phyloP scores from a whole-genome alignment of 2,329 filamentous ascomycete genomes.

The Plenodomus lindquistii region DNA sequence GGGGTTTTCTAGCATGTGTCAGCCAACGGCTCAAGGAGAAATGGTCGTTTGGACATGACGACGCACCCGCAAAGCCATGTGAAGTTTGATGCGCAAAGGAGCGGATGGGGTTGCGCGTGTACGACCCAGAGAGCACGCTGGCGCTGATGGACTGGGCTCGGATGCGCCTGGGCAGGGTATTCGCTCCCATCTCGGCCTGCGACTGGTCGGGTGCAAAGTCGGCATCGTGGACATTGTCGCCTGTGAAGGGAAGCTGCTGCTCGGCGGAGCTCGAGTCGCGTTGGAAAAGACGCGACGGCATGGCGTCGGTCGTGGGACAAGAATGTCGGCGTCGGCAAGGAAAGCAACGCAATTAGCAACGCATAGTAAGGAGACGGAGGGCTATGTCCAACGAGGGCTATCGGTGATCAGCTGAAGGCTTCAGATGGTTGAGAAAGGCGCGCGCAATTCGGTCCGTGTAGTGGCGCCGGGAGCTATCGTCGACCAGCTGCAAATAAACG shows the following conservation, averaged over 20 bases:
- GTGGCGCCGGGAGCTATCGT: neutral
- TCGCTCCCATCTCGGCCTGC: slow-evolving; percentile 27
- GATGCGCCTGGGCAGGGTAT: slow-evolving; percentile 31
- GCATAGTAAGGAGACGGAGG: neutral
- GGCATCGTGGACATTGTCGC: slow-evolving; percentile 33
- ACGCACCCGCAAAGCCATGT: slow-evolving; percentile 62
- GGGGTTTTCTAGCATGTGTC: slow-evolving; percentile 63
- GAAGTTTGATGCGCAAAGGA: slow-evolving; percentile 72
- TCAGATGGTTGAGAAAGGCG: neutral
- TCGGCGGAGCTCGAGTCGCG: slow-evolving; percentile 22
- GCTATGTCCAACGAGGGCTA: neutral
- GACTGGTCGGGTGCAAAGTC: slow-evolving; percentile 29
- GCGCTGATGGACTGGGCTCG: slow-evolving; percentile 29
- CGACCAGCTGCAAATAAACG: neutral
- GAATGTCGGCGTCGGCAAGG: neutral
- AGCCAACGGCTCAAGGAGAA: slow-evolving; percentile 20
- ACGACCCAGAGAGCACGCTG: slow-evolving; percentile 32
- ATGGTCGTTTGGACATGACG: no score
- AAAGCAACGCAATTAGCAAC: neutral
- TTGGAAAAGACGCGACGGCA: slow-evolving; percentile 27
- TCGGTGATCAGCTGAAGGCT: neutral
- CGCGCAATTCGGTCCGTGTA: neutral
- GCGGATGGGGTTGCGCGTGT: slow-evolving; percentile 63
- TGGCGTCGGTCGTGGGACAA: slow-evolving; percentile 8
- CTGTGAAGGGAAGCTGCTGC: slow-evolving; percentile 38